Evolutionary conservation across 495 filamentous ascomycete species (phyloP).

Genomic region (Tuber calosporum): DNA sequence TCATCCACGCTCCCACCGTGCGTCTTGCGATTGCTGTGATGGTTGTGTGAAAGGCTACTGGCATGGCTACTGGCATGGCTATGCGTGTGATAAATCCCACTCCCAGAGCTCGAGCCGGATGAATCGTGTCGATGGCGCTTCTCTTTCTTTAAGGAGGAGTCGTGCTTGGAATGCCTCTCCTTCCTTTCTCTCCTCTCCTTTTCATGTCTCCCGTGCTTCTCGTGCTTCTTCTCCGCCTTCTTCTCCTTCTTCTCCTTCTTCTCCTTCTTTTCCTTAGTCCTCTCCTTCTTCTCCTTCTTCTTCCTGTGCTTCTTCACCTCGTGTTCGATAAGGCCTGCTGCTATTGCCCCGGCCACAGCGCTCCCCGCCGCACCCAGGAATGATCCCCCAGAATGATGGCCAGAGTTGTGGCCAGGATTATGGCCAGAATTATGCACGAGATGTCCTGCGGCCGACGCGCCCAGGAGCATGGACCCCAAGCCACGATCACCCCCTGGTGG

Average conservation of each 20-base stretch:
- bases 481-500: constrained; percentile 44
- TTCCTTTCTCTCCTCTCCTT: constrained; percentile 19
- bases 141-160: neutral
- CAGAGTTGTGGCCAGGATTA: no score
- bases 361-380: constrained; percentile 45
- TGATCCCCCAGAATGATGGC: constrained; percentile 47
- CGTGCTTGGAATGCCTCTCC: constrained; percentile 41
- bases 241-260: constrained; percentile 7
- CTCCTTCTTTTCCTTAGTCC: constrained; percentile 14
- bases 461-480: constrained; percentile 46
- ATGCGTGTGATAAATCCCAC: constrained; percentile 8
- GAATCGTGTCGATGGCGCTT: constrained; percentile 32
- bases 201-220: constrained; percentile 40
- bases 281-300: constrained; percentile 36
- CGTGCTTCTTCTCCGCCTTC: constrained; percentile 18
- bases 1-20: constrained; percentile 21
- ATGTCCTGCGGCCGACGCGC: constrained; percentile 46
- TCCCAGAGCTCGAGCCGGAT: constrained; percentile 20
- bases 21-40: neutral
- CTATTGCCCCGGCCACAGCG: constrained; percentile 47
- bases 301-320: constrained; percentile 35
- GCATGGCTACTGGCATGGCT: constrained; percentile 8
- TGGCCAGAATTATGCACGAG: constrained; percentile 47
- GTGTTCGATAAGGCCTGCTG: constrained; percentile 42
- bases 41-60: constrained; percentile 25